Evolutionary conservation across 1,284 basidiomycete genomes (phyloP), one percentile per base, ranked within the genome.

Genomic region (Irpex rosettiformis): DNA sequence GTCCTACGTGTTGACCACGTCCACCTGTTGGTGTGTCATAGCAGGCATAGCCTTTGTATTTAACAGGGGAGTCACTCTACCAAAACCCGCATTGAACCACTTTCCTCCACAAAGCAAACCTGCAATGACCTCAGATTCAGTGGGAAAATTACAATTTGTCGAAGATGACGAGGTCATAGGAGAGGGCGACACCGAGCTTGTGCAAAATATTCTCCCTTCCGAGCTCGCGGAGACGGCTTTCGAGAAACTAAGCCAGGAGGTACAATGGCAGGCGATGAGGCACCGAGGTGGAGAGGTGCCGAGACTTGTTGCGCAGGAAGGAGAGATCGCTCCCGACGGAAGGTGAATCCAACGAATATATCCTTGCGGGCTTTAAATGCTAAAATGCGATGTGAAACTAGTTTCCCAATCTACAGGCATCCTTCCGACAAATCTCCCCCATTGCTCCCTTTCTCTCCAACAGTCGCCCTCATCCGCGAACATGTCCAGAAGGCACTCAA

Each of bases 261-360:
- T 91, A 0, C 72, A 78, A 53, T 91, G 88, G 88, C 75, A 80
- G 55, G 76, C 75, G 1, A 91, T 91, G 89, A 72, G 81, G 62
- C 89, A 91, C 71, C 77, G 85, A 72, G 89, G 89, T 82, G 88
- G 89, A 3, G 86, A 90, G 68, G 89, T 91, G 4, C 89, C 89
- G 0, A 75, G 89, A 59, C 74, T 86, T 1, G 86, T 91, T 22
- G 88, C 89, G 0, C 86, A 89, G 27, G 78, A 91, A 70, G 89
- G 88, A 11, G 54, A 57, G 45, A 52, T 60, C 58, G 11, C 29
- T 3, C n/a, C 24, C 10, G 60, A 61, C 45, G 60, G 60, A 40
- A 55, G 56, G 56, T 57, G 52, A 16, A 28, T 51, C 11, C 33
- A 8, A 37, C 16, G 48, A 13, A n/a, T 47, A 55, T 16, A n/a